phyloP scores from a whole-genome alignment of 2,329 filamentous ascomycete species.

The Aspergillus fumigatiaffinis region DNA sequence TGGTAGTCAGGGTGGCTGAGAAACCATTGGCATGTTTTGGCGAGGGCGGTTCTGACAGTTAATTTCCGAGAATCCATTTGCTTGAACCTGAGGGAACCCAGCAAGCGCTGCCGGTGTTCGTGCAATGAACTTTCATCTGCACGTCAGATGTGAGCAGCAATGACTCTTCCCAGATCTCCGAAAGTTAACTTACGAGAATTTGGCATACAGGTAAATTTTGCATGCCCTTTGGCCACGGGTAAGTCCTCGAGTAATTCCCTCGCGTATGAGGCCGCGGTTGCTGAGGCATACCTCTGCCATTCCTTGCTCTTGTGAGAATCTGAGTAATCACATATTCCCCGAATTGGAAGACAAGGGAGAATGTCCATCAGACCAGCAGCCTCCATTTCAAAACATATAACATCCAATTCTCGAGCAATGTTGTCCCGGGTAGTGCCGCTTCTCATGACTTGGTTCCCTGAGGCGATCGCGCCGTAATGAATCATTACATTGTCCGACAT shows the following conservation, averaged over 20 bases:
- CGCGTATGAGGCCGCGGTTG: slow-evolving; percentile 26
- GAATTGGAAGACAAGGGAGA: slow-evolving; percentile 38
- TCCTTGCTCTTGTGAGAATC: slow-evolving; percentile 38
- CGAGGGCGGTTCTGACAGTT: slow-evolving; percentile 37
- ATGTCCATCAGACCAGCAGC: slow-evolving; percentile 24
- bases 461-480: slow-evolving; percentile 24
- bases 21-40: slow-evolving; percentile 43
- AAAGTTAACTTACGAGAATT: slow-evolving; percentile 5
- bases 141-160: neutral
- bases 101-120: slow-evolving; percentile 4
- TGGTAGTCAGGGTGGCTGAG: slow-evolving; percentile 32
- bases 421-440: slow-evolving; percentile 8
- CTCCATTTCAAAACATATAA: slow-evolving; percentile 32
- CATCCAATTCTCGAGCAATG: slow-evolving; percentile 2
- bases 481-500: slow-evolving; percentile 2
- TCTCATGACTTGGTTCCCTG: slow-evolving; percentile 24
- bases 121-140: neutral
- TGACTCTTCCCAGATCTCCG: neutral
- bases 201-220: neutral
- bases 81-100: slow-evolving; percentile 35
- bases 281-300: slow-evolving; percentile 37
- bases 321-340: slow-evolving; percentile 41
- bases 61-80: slow-evolving; percentile 38
- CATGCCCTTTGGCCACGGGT: slow-evolving; percentile 1
- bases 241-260: slow-evolving; percentile 18